Evolutionary conservation across 805 yeast species (phyloP).

Genomic region (Sugiyamaella floridensis): DNA sequence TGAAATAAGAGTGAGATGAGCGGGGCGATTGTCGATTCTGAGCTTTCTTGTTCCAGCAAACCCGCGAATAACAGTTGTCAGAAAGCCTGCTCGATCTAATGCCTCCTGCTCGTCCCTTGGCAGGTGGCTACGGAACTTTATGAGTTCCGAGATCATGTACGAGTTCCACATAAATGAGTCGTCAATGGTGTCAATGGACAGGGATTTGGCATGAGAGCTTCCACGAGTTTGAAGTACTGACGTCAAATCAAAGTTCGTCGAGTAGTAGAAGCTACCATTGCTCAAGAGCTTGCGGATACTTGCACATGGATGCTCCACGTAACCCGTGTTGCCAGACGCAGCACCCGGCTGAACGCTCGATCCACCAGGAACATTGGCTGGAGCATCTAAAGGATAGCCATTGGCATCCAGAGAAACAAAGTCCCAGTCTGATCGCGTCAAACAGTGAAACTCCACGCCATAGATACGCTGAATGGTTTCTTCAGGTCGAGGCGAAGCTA

Average conservation of each 20-base stretch:
- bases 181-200: constrained; percentile 45
- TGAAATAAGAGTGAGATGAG: constrained; percentile 69
- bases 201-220: neutral
- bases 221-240: constrained; percentile 66
- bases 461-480: constrained; percentile 75
- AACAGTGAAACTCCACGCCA: constrained; percentile 81
- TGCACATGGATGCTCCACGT: constrained; percentile 68
- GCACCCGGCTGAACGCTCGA: constrained; percentile 33
- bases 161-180: constrained; percentile 96
- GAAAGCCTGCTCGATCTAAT: constrained; percentile 69
- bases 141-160: constrained; percentile 77
- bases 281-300: constrained; percentile 70
- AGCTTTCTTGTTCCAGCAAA: constrained; percentile 72
- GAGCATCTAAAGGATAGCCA: constrained; percentile 50
- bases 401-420: constrained; percentile 58
- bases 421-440: constrained; percentile 74
- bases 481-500: constrained; percentile 73
- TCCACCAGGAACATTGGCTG: neutral
- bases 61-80: constrained; percentile 91
- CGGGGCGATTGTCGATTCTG: constrained; percentile 31
- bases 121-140: constrained; percentile 64
- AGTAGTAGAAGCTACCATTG: constrained; percentile 87
- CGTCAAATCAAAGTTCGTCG: constrained; percentile 88
- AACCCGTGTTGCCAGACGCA: constrained; percentile 16
- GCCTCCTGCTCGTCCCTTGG: constrained; percentile 51